Evolutionary conservation across 371 early-diverging fungal genomes (phyloP), one percentile per base, ranked within the genome.

Genomic region (Mortierella sp.): DNA sequence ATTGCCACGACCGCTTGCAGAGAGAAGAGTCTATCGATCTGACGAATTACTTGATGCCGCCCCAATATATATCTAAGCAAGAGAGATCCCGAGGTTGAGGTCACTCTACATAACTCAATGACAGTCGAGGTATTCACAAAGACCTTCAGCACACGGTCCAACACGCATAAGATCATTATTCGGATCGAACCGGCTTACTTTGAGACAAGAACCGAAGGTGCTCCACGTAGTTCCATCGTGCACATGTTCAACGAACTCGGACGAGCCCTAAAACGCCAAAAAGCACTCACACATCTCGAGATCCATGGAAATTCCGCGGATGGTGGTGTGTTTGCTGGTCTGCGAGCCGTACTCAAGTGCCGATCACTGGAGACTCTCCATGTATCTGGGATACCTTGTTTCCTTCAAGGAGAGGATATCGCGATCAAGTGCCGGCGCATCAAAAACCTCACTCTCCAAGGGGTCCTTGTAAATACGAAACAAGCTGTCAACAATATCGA

Each of bases 331-430:
- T 48, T 23, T 48, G 26, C 48, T 23, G 48, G 48, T 13, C 48
- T 48, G 45, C 18, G 23, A 23, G 48, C n/a, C 8, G 48, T 48
- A 3, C 48, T 48, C 48, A 14, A 48, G 48, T 48, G 48, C 24
- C 23, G 23, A 3, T 21, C 48, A 3, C 48, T 48, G 3, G 10
- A 19, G 24, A 24, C 23, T 18, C 48, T 48, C 26, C 23, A 21
- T 10, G 23, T 48, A 3, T 23, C 10, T 5, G 13, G 48, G 7
- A 23, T 48, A 23, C 23, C 48, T 3, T 10, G n/a, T 24, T 48
- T 48, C 24, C 48, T 48, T 10, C 3, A 48, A 7, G 24, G 48
- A 2, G 5, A 10, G 10, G 26, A 26, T 24, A 48, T 48, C 5
- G 8, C 48, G 3, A 48, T 21, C 23, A 19, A 23, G 23, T 48